Evolutionary conservation across 2,329 filamentous ascomycete genomes (phyloP).

Genomic region (Epichloe sibirici): DNA sequence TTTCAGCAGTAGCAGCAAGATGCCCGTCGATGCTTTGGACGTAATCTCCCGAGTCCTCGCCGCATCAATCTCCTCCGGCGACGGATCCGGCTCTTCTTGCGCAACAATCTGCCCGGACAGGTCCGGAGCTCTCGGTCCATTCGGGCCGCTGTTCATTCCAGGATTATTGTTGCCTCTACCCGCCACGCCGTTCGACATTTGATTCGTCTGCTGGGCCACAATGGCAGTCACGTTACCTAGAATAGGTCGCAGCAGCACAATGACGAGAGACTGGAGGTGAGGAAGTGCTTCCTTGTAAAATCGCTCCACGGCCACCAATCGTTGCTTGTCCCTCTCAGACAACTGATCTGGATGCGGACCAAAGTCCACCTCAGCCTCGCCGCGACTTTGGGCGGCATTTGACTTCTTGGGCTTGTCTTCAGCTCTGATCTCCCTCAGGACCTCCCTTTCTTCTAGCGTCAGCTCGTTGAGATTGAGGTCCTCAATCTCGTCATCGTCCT

Average conservation of each 20-base stretch:
- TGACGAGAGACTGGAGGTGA: constrained; percentile 82
- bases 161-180: constrained; percentile 24
- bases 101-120: constrained; percentile 19
- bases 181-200: constrained; percentile 30
- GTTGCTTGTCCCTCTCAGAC: constrained; percentile 44
- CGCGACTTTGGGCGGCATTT: constrained; percentile 6
- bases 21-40: constrained; percentile 82
- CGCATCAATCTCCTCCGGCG: constrained; percentile 69
- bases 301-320: constrained; percentile 61
- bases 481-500: constrained; percentile 31
- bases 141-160: constrained; percentile 28
- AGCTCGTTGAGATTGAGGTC: constrained; percentile 35
- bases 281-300: constrained; percentile 75
- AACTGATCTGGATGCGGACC: constrained; percentile 38
- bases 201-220: constrained; percentile 46
- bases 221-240: constrained; percentile 80
- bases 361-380: constrained; percentile 22
- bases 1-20: constrained; percentile 77
- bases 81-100: constrained; percentile 33
- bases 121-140: constrained; percentile 18
- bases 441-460: constrained; percentile 27
- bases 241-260: constrained; percentile 82
- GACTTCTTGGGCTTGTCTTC: constrained; percentile 21
- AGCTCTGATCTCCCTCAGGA: constrained; percentile 29
- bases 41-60: constrained; percentile 76